Evolutionary conservation across 768 basidiomycete genomes (phyloP), one percentile per base, ranked within the genome.

Genomic region (Austroboletus festivus): DNA sequence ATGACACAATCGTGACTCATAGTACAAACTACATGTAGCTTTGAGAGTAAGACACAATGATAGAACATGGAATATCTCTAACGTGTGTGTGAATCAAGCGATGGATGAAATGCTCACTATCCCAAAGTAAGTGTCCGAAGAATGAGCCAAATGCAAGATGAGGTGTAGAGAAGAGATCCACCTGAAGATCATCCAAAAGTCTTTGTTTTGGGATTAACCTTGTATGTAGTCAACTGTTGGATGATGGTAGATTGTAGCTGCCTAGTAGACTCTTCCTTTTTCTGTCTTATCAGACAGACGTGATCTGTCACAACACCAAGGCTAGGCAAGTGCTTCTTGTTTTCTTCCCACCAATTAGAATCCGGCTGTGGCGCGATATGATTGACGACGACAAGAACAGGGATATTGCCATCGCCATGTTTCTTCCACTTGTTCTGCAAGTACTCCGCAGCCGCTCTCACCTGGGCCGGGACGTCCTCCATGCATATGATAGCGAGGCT

Each of bases 401-500:
- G 59, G 2, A 59, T 46, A 2, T 56, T 52, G 12, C 51, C 47
- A 8, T 52, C 18, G 4, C 49, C 51, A 21, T 55, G 59, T 7
- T 51, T 59, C 21, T 12, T 38, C 59, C 60, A 60, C 43, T 43
- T 51, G 20, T 34, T 48, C 28, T 50, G 26, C 48, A 60, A 21
- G 12, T 60, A 58, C 15, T 52, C 48, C n/a, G 56, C 48, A 13
- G 59, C 55, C 20, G 56, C 56, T 44, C 20, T 61, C 0, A 60
- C 59, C 7, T 60, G 59, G 2, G 48, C 42, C 1, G 59, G 50
- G 38, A 52, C 52, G 34, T 60, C 59, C 22, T 60, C 53, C 53
- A 55, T 35, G 33, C 59, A 60, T 34, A 60, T 52, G 48, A 60
- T 23, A 31, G 52, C 59, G 16, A 60, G 59, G 45, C 50, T 58